Percentiles rank a stretch among this genome's conserved stretches.
Conservation (phyloP, 805 yeast species). For the Torulaspora maleeae region DNA sequence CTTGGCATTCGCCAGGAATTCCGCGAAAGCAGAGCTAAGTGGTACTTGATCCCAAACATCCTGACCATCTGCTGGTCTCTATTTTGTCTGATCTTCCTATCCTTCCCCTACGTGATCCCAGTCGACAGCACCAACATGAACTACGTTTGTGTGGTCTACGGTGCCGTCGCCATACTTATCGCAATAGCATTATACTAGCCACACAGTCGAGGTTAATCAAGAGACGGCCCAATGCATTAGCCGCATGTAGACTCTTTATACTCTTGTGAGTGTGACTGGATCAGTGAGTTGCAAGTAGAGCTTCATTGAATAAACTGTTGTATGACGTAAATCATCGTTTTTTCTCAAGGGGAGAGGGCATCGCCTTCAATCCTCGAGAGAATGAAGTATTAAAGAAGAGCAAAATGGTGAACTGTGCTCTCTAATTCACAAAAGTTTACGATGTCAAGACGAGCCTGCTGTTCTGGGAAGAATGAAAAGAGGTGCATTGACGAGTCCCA, state of each 20-base stretch:
- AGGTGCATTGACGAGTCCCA: neutral
- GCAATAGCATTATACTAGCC: neutral
- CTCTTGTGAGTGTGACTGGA: too few relatives aligned
- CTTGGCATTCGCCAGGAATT: neutral
- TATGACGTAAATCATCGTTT: neutral
- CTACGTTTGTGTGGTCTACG: conserved; percentile 46
- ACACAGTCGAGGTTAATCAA: neutral
- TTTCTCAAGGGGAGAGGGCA: neutral
- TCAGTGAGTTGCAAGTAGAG: too few relatives aligned
- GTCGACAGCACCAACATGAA: conserved; percentile 51
- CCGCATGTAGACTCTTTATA: neutral
- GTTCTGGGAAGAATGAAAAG: conserved; percentile 4
- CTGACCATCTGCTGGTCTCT: conserved; percentile 45
- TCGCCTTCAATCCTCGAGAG: neutral
- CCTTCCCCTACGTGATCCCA: conserved; percentile 52
- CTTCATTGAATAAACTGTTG: neutral
- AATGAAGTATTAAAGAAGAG: too few relatives aligned
- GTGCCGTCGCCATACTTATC: conserved; percentile 18
- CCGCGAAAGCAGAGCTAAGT: conserved; percentile 1
- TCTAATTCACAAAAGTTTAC: too few relatives aligned
- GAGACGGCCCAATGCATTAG: neutral
- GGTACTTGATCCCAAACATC: conserved; percentile 30
- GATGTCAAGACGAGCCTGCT: too few relatives aligned
- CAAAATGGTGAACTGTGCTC: too few relatives aligned
- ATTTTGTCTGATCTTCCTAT: conserved; percentile 47